Evolutionary conservation across 2,329 filamentous ascomycete genomes (phyloP), one percentile per base, ranked within the genome.

Genomic region (Lecanoromycetidae sp.): DNA sequence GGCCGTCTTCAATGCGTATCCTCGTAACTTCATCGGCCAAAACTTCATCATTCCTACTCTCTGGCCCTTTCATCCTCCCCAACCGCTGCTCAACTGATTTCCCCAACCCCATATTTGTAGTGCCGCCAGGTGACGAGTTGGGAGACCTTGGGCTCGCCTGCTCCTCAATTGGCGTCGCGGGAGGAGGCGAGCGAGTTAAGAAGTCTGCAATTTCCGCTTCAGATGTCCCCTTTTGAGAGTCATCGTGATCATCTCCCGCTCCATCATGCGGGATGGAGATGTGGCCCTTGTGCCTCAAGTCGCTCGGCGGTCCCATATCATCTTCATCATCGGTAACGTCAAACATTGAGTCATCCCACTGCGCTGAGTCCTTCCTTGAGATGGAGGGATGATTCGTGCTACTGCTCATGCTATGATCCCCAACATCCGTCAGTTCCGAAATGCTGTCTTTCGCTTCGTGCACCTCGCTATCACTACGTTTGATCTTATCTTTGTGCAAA

Each of bases 331-430:
- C 70, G 6, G 53, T 60, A 15, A 62, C 66, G 32, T 71, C 69
- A 44, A 72, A 70, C 46, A 70, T 69, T 2, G 63, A 57, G 33
- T 71, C 70, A 44, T 72, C 69, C 71, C 70, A 74, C 3, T 63
- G 57, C 2, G 58, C 61, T n/a, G 66, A 69, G 26, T 66, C 63
- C 48, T 63, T 60, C 41, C 66, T 62, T 15, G 39, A 32, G 9
- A 47, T 13, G 9, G 17, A 17, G 15, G 19, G 43, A 3, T 38
- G 25, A 8, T 33, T 45, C 4, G 37, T 45, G 26, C 26, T 30
- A 29, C 43, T 50, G 33, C 41, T 52, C 36, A 52, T 45, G 20
- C 47, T 56, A 40, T 51, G 57, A n/a, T 55, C 52, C 27, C 42
- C 54, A 17, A 27, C 50, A 42, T 50, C 57, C 42, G 57, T 58